phyloP scores from a whole-genome alignment of 768 basidiomycete genomes.

The Phylloporus rhodoxanthus region DNA sequence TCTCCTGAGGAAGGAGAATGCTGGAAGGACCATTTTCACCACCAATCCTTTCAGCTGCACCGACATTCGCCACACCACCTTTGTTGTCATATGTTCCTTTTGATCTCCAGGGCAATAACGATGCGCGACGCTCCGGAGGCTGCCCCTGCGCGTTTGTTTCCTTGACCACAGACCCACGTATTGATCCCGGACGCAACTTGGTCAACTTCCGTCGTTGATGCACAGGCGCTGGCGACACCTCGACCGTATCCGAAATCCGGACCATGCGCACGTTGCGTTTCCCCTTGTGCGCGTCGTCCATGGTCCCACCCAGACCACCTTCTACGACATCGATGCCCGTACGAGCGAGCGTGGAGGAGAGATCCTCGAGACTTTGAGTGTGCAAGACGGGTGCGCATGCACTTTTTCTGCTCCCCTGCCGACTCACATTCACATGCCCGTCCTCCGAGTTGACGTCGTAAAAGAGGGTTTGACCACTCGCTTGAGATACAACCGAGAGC shows the following conservation, averaged over 20 bases:
- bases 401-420: neutral
- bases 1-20: neutral
- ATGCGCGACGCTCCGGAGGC: constrained; percentile 11
- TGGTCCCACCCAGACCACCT: neutral
- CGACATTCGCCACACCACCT: neutral
- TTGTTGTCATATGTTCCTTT: constrained; percentile 8
- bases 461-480: constrained; percentile 26
- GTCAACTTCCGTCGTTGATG: constrained; percentile 20
- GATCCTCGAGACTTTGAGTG: constrained; percentile 23
- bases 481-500: constrained; percentile 20
- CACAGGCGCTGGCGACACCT: constrained; percentile 15
- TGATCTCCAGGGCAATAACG: constrained; percentile 21
- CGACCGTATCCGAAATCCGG: constrained; percentile 21
- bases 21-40: neutral
- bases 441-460: constrained; percentile 16
- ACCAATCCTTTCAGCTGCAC: neutral
- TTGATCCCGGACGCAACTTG: constrained; percentile 12
- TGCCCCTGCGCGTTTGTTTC: neutral
- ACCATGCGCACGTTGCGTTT: constrained; percentile 22
- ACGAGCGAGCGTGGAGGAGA: constrained; percentile 16
- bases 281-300: constrained; percentile 1
- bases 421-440: neutral
- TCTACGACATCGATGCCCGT: constrained; percentile 15
- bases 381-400: neutral
- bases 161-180: neutral